Percentiles rank a stretch among this genome's conserved stretches.
phyloP scores from a whole-genome alignment of 352 stramenopile species.

The Phytopythium delawarense region DNA sequence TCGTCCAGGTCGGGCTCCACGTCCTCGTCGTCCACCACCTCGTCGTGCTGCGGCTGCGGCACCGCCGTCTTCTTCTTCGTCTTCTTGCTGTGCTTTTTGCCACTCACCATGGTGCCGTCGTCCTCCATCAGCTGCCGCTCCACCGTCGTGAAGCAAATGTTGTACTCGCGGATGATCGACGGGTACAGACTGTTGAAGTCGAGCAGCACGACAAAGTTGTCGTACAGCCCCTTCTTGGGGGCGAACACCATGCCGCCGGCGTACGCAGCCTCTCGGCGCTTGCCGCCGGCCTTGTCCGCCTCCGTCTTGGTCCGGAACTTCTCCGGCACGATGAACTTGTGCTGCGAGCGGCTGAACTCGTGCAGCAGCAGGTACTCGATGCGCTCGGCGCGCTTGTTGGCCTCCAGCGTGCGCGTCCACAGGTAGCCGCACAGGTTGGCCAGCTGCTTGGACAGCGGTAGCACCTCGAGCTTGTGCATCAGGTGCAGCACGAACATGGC shows the following conservation, averaged over 20 bases:
- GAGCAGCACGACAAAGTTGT: slow-evolving; percentile 99
- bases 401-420: slow-evolving; percentile 96
- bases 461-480: slow-evolving; percentile 97
- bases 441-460: slow-evolving; percentile 98
- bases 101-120: slow-evolving; percentile 17
- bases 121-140: slow-evolving; percentile 48
- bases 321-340: slow-evolving; percentile 99
- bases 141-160: slow-evolving; percentile 13
- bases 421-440: slow-evolving; percentile 98
- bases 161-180: slow-evolving; percentile 93
- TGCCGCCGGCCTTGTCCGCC: slow-evolving; percentile 50
- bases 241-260: slow-evolving; percentile 98
- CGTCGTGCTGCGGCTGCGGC: slow-evolving; percentile 51
- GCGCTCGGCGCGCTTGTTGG: slow-evolving; percentile 95
- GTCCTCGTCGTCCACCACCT: slow-evolving; percentile 78
- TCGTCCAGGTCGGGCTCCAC: slow-evolving; percentile 66
- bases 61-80: slow-evolving; percentile 53
- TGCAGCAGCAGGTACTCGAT: slow-evolving; percentile 99
- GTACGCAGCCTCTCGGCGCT: slow-evolving; percentile 91
- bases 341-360: slow-evolving; percentile 92
- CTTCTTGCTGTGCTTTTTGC: slow-evolving; percentile 58
- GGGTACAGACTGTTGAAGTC: slow-evolving; percentile 99
- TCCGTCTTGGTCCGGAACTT: slow-evolving; percentile 80
- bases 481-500: slow-evolving; percentile 96
- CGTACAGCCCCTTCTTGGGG: slow-evolving; percentile 99